Conservation (phyloP, 2,329 filamentous ascomycete genomes). For the Domatiomyces globalis region DNA sequence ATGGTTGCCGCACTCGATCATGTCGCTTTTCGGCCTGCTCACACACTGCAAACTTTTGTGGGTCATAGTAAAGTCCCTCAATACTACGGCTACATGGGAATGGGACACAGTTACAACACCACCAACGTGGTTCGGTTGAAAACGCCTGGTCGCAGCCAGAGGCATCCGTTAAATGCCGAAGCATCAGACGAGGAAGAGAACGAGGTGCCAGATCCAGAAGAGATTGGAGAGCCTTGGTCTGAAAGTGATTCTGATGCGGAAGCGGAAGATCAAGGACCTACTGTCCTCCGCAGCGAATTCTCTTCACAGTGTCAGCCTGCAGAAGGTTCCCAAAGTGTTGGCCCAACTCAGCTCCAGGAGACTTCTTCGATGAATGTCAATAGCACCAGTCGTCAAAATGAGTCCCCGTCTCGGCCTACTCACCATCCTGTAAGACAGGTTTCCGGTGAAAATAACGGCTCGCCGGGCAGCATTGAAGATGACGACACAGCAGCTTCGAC, state of each 20-base stretch:
- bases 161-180: slow-evolving; percentile 8
- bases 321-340: neutral
- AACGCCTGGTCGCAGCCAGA: slow-evolving; percentile 13
- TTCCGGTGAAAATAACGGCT: neutral
- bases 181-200: slow-evolving; percentile 5
- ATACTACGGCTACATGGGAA: slow-evolving; percentile 9
- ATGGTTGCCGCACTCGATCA: slow-evolving; percentile 33
- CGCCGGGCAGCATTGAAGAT: neutral
- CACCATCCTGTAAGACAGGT: neutral
- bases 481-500: neutral
- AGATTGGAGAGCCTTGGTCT: slow-evolving; percentile 11
- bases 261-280: neutral
- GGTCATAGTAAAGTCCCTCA: slow-evolving; percentile 19
- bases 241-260: slow-evolving; percentile 1
- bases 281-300: neutral
- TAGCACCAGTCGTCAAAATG: neutral
- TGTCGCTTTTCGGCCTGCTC: slow-evolving; percentile 26
- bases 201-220: slow-evolving; percentile 8
- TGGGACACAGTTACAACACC: slow-evolving; percentile 14
- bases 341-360: neutral
- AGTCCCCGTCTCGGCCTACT: neutral
- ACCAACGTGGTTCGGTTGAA: slow-evolving; percentile 14
- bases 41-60: slow-evolving; percentile 27
- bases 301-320: neutral
- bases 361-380: neutral